Evolutionary conservation across 2,329 filamentous ascomycete genomes (phyloP).

Genomic region (Endoconidiophora laricicola): DNA sequence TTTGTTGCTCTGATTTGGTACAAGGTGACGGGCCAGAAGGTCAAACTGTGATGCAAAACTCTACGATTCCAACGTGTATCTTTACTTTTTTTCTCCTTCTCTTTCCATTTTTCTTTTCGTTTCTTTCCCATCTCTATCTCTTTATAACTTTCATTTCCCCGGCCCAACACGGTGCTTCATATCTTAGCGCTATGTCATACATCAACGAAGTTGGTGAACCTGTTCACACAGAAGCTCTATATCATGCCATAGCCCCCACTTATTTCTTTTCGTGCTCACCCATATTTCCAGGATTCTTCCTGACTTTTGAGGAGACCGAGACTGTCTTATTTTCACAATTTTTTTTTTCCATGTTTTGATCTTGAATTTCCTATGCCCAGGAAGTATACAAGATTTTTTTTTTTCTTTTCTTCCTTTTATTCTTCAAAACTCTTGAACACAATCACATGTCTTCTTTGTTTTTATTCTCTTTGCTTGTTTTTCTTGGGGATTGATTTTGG

Average conservation of each 20-base stretch:
- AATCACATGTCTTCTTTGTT: neutral
- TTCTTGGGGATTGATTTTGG: neutral
- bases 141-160: neutral
- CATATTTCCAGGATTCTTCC: too few relatives aligned
- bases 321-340: too few relatives aligned
- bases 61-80: conserved; percentile 13
- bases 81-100: conserved; percentile 10
- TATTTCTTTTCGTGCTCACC: too few relatives aligned
- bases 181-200: neutral
- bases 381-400: too few relatives aligned
- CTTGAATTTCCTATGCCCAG: too few relatives aligned
- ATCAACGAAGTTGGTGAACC: neutral
- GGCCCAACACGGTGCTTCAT: neutral
- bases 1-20: conserved; percentile 43
- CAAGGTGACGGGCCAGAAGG: conserved; percentile 44
- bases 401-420: too few relatives aligned
- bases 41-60: conserved; percentile 31
- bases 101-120: conserved; percentile 1
- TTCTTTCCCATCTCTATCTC: conserved; percentile 1
- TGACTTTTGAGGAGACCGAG: too few relatives aligned
- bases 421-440: too few relatives aligned
- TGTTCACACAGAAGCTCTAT: too few relatives aligned
- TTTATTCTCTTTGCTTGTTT: conserved; percentile 2
- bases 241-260: neutral
- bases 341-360: too few relatives aligned